Percentiles rank a stretch among this genome's conserved stretches.
These are phyloP conservation scores for Bipolaris victoriae DNA, from an alignment of 2,329 filamentous ascomycete species.

Conservation along the genomic window DNA sequence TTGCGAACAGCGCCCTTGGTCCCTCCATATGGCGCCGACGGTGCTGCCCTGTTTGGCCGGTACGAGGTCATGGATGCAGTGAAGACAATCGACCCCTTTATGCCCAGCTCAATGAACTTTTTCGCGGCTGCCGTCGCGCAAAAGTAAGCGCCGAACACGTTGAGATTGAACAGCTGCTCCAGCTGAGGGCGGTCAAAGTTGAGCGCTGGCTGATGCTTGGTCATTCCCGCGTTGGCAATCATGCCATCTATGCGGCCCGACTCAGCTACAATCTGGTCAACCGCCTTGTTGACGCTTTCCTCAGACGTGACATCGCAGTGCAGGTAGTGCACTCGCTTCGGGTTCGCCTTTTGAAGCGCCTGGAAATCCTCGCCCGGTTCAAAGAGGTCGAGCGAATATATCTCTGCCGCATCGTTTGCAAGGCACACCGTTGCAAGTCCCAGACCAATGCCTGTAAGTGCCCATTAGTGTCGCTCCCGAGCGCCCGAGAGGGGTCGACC, in stretches of 20 bases:
- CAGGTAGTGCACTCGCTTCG: slow-evolving; percentile 53
- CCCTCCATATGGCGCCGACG: slow-evolving; percentile 56
- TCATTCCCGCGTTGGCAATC: slow-evolving; percentile 60
- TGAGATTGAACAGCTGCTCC: slow-evolving; percentile 56
- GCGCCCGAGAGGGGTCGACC: slow-evolving; percentile 27
- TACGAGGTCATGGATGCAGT: slow-evolving; percentile 59
- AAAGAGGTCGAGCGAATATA: slow-evolving; percentile 59
- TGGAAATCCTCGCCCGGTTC: slow-evolving; percentile 56
- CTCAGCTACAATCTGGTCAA: slow-evolving; percentile 57
- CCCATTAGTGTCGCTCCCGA: slow-evolving; percentile 33
- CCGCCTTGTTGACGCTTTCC: slow-evolving; percentile 52
- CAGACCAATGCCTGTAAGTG: slow-evolving; percentile 40
- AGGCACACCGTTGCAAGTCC: slow-evolving; percentile 57
- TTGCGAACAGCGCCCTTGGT: slow-evolving; percentile 53
- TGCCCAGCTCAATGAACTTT: slow-evolving; percentile 53
- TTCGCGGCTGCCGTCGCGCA: slow-evolving; percentile 56
- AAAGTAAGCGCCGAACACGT: slow-evolving; percentile 56
- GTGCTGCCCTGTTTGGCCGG: slow-evolving; percentile 58
- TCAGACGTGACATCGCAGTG: slow-evolving; percentile 59
- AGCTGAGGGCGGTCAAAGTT: slow-evolving; percentile 59
- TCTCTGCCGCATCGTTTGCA: slow-evolving; percentile 53
- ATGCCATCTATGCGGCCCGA: slow-evolving; percentile 59
- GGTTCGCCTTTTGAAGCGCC: slow-evolving; percentile 50
- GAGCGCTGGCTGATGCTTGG: slow-evolving; percentile 59
- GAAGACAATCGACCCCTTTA: slow-evolving; percentile 58